A percentile compares a stretch with the other conserved stretches of the same genome.
These are phyloP conservation scores for Letharia lupina DNA, from an alignment of 495 filamentous ascomycete species.

Conservation along the genomic window DNA sequence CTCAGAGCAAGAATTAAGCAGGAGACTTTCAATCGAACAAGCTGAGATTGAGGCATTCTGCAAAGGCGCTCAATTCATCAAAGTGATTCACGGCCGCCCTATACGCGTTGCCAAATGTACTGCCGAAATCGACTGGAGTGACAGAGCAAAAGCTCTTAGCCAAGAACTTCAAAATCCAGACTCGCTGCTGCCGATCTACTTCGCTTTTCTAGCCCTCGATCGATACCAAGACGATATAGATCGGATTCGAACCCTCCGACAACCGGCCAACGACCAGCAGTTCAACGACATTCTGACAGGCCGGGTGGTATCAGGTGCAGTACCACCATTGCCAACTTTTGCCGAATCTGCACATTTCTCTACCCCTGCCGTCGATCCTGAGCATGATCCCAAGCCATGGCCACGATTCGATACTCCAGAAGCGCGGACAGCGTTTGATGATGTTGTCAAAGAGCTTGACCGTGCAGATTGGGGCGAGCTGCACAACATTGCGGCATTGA, in stretches of 20 bases:
- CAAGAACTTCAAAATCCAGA: slow-evolving; percentile 29
- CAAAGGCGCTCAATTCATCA: slow-evolving; percentile 90
- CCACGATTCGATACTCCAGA: slow-evolving; percentile 10
- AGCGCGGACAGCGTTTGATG: slow-evolving; percentile 29
- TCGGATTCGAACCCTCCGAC: slow-evolving; percentile 5
- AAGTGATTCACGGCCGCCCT: slow-evolving; percentile 62
- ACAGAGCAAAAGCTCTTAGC: slow-evolving; percentile 26
- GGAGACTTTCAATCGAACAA: slow-evolving; percentile 46
- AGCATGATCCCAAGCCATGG: slow-evolving; percentile 11
- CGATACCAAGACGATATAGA: slow-evolving; percentile 16
- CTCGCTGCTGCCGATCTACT: slow-evolving; percentile 68
- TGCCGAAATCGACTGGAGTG: slow-evolving; percentile 26
- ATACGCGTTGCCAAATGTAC: slow-evolving; percentile 40
- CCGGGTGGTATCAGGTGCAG: slow-evolving; percentile 4
- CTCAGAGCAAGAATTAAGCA: slow-evolving; percentile 46
- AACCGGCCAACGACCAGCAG: not conserved
- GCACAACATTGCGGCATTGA: slow-evolving; percentile 87
- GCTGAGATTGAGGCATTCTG: slow-evolving; percentile 88
- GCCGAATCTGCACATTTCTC: slow-evolving; percentile 15
- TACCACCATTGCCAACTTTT: slow-evolving; percentile 3
- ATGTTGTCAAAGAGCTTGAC: slow-evolving; percentile 57
- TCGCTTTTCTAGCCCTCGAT: slow-evolving; percentile 63
- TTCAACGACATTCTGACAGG: not conserved
- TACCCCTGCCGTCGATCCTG: slow-evolving; percentile 6
- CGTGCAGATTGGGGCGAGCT: slow-evolving; percentile 78